Percentiles rank a stretch among this genome's conserved stretches.
Conservation (phyloP, 805 yeast genomes). For the Vanderwaltozyma verrucispora region DNA sequence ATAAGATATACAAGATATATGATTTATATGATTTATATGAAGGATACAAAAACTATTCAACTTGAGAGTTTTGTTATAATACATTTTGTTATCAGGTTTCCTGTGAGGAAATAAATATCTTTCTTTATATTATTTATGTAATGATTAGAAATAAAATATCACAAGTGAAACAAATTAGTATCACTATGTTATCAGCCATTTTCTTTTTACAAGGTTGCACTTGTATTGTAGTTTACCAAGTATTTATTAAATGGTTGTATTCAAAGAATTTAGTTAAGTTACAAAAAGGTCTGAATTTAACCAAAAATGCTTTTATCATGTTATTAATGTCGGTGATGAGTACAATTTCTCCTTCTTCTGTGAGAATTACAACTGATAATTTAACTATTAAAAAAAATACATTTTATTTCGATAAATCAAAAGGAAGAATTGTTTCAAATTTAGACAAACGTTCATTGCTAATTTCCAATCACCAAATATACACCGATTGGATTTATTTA, state of each 20-base stretch:
- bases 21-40: no score
- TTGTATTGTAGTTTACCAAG: not conserved
- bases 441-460: slow-evolving; percentile 47
- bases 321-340: slow-evolving; percentile 42
- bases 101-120: no score
- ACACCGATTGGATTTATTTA: slow-evolving; percentile 83
- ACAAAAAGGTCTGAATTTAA: slow-evolving; percentile 37
- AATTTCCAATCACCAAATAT: slow-evolving; percentile 85
- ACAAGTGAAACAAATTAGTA: not conserved
- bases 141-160: no score
- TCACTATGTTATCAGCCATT: not conserved
- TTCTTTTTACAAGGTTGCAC: slow-evolving; percentile 5
- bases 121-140: no score
- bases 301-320: slow-evolving; percentile 52
- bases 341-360: slow-evolving; percentile 40
- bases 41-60: no score
- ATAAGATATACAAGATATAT: no score
- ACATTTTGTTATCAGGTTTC: no score
- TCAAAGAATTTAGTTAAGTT: slow-evolving; percentile 25
- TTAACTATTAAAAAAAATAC: slow-evolving; percentile 28
- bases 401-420: slow-evolving; percentile 18
- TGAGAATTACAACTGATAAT: slow-evolving; percentile 41
- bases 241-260: slow-evolving; percentile 14
- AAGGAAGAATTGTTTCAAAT: slow-evolving; percentile 15
- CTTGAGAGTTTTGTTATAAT: no score